Percentiles rank a stretch among this genome's conserved stretches.
Evolutionary conservation across 1,139 yeast genomes (phyloP).

Genomic region (Geotrichum phurueaensis): DNA sequence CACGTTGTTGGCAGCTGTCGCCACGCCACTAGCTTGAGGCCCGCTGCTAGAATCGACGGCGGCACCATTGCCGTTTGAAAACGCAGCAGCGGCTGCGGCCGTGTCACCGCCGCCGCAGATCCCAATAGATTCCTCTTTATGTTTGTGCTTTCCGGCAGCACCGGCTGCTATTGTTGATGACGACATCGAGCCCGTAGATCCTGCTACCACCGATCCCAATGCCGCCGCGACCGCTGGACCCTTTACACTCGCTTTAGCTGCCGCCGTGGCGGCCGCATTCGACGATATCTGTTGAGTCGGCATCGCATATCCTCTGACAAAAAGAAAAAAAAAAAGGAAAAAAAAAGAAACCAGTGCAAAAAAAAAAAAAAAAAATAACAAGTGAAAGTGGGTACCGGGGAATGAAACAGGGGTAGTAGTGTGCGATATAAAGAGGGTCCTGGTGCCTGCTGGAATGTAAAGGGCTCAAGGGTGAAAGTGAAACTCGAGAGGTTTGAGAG

Average conservation of each 20-base stretch:
- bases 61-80: not conserved
- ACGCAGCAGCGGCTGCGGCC: slow-evolving; percentile 10
- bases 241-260: slow-evolving; percentile 1
- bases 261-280: slow-evolving; percentile 6
- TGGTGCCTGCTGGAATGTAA: not conserved
- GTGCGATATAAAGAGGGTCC: not conserved
- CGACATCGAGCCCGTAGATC: not conserved
- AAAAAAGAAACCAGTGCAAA: not conserved
- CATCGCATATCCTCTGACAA: not conserved
- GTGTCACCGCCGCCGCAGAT: not conserved
- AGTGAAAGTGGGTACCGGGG: not conserved
- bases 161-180: not conserved
- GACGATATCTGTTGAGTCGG: not conserved
- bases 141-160: not conserved
- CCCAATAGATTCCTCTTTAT: not conserved
- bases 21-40: not conserved
- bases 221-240: not conserved
- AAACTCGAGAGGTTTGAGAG: not conserved
- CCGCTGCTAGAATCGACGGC: not conserved
- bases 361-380: not conserved
- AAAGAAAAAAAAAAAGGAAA: not conserved
- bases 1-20: not conserved
- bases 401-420: not conserved
- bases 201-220: not conserved
- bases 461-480: not conserved